Evolutionary conservation across 805 yeast genomes (phyloP), one percentile per base, ranked within the genome.

Genomic region (Candida krabiensis): DNA sequence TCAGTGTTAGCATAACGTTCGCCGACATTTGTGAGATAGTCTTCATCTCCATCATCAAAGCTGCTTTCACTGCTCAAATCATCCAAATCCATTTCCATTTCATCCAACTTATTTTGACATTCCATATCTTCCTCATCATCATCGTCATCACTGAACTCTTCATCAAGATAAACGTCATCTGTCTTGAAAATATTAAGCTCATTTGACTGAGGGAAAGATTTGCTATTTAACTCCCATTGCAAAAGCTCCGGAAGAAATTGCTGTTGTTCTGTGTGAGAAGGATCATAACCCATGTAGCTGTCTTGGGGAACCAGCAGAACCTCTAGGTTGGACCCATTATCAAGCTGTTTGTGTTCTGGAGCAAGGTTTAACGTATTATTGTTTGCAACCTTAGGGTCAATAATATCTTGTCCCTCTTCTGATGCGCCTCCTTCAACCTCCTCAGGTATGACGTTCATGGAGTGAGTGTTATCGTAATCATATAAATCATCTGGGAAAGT

Each of bases 101-200:
- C 55, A 30, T 55, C 59, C 32, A 56, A 41, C 38, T 53, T 55
- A 41, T 56, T 49, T 23, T 49, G 50, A 24, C 38, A 30, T 16
- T 38, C 42, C 36, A 52, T 49, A 19, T 55, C 51, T 13, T 54
- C 62, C 4, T 60, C 64, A 11, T 53, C 59, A n/a, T 53, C 55
- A 7, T 61, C 64, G 22, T 60, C 64, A 29, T 55, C 60, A 8
- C 57, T 53, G 32, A 53, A 57, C 35, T 56, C 62, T 19, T 53
- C 59, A 33, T 57, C 57, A 8, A 52, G 33, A 26, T 50, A 50
- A 16, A 60, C 53, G 33, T 59, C 60, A 23, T 53, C 47, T 4
- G 64, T 49, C 35, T 60, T 56, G 45, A 60, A 58, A 11, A 61
- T 49, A 37, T 58, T 58, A 25, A 61, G 47, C 30, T 60, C 65